Base-by-base conservation (phyloP, 2,329 filamentous ascomycete genomes). In the Colletotrichum nymphaeae region DNA sequence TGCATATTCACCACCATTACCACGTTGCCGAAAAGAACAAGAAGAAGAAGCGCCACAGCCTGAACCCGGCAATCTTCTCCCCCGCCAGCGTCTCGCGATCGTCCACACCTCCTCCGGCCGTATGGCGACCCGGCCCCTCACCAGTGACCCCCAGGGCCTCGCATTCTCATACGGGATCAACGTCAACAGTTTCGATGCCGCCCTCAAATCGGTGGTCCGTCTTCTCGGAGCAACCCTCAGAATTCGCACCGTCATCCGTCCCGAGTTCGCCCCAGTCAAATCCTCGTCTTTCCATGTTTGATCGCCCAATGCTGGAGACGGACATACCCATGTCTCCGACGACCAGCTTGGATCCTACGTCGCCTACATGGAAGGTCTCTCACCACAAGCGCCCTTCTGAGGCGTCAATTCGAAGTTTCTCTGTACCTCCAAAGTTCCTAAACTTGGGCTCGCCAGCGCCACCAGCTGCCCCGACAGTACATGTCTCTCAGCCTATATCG, bases 1-100 rank as follows among this genome's bases (percentile, higher is more conserved):
- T 98, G 16, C 96, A 98, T 78, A 94, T 98, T 58, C 96, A 98
- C 79, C 95, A 98, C 78, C 96, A 98, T 80, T 98, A 98, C 79
- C 95, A 98, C 76, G 89, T 92, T 12, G 85, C 91, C 1, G 84
- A 88, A 66, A 92, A 91, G 80, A 86, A 88, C 24, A 91, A 93
- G 71, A 94, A 91, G 84, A 97, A 94, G 84, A 93, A 92, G 84
- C 91, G 94, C 2, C 89, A 90, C 37, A 87, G 90, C 26, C 84
- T 94, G 11, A 89, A 88, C 14, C 86, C 91, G 0, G 87, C 88
- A 35, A 82, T 93, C 19, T 89, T 95, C 63, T 91, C 91, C 8
- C 91, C 89, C 1, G 82, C 86, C n/a, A 76, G 30, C 67, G 73
- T 67, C 64, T 80, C 85, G 28, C 78, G 81, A 52, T 81, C 86